Evolutionary conservation across 1,139 yeast genomes (phyloP), one percentile per base, ranked within the genome.

Genomic region (Saccharomyces hybrid): DNA sequence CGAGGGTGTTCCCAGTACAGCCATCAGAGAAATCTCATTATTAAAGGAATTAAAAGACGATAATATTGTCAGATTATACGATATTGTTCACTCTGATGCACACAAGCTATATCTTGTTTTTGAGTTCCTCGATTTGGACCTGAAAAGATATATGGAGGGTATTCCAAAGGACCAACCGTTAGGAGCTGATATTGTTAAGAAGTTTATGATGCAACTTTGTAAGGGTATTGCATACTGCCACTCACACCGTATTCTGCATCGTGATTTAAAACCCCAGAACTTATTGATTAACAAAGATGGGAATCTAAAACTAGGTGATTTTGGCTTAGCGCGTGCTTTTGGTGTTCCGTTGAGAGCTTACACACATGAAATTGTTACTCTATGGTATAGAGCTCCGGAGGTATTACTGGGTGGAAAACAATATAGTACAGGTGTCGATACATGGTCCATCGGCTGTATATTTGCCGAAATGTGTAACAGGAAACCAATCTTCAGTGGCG

Each of bases 311-410:
- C 79, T 93, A 63, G 99, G 98, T 2, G 99, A 93, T 75, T 93
- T 93, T 69, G 99, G 99, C 16, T 78, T 93, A 55, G 99, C 99
- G 1, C 77, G 99, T 59, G 98, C 97, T 0, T 91, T 89, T 73
- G 99, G 99, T 52, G 97, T 93, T 9, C 99, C 99, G 1, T 76
- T 93, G 59, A 80, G 98, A 68, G 96, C 97, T 1, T 93, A 91
- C 70, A 91, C 99, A 11, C 97, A 91, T 73, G 98, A 93, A 70
- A 97, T 93, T 57, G 99, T 95, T 54, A 93, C 99, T 0, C 77
- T 95, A 63, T 93, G 99, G 99, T 93, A 93, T 73, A 79, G 99
- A 62, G 91, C 98, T 0, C 99, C 99, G 0, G 99, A 93, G 70
- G 89, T 93, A 57, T 77, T 93, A 60, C 78, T 93, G 46, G 99